Evolutionary conservation across 331 rosid species (phyloP).

Genomic region (Telfairia occidentalis): DNA sequence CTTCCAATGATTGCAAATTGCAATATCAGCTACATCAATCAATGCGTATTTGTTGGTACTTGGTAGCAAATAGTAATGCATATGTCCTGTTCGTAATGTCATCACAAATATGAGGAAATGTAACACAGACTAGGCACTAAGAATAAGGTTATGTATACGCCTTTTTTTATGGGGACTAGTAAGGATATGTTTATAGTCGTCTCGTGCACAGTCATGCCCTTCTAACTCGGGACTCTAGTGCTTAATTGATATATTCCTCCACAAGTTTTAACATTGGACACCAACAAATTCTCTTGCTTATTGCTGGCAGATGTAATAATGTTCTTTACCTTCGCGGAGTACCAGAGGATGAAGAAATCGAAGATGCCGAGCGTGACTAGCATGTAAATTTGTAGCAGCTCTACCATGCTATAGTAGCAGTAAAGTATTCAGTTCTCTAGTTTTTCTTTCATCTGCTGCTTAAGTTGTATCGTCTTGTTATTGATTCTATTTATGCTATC

Average conservation of each 20-base stretch:
- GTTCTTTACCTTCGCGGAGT: conserved; percentile 96
- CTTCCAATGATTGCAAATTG: neutral
- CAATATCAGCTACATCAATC: neutral
- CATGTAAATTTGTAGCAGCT: conserved; percentile 1
- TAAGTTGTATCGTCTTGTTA: neutral
- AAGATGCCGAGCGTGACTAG: conserved; percentile 74
- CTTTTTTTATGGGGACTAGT: neutral
- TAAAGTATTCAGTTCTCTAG: neutral
- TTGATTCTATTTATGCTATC: neutral
- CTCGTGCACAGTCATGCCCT: neutral
- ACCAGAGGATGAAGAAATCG: conserved; percentile 95
- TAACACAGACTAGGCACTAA: neutral
- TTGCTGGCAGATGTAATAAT: conserved; percentile 63
- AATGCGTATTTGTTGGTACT: neutral
- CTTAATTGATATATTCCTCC: neutral
- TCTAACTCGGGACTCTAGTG: neutral
- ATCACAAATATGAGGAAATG: neutral
- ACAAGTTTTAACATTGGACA: neutral
- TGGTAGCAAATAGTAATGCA: neutral
- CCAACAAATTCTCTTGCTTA: neutral
- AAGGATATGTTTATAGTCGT: neutral
- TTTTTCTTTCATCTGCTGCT: neutral
- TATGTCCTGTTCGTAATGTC: neutral
- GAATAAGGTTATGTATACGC: neutral
- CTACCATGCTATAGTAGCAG: neutral